Conservation (phyloP, 1,139 yeast genomes). For the Lodderomyces pseudojiufengensis region DNA sequence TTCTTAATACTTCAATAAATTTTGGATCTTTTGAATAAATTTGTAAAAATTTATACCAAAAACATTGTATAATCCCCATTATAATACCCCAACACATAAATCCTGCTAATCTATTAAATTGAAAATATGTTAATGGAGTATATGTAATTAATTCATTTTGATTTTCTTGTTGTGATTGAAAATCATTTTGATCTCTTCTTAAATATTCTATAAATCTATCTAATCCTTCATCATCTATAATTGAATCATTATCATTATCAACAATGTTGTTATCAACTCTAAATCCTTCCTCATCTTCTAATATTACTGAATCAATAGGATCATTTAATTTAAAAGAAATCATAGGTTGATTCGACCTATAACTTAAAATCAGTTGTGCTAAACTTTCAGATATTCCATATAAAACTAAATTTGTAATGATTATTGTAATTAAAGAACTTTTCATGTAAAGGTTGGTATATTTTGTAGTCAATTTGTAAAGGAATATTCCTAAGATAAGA, state of each 20-base stretch:
- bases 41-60: conserved; percentile 85
- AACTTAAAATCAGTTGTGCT: conserved; percentile 68
- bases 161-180: conserved; percentile 10
- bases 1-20: conserved; percentile 74
- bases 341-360: conserved; percentile 21
- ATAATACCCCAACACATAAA: conserved; percentile 87
- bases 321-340: conserved; percentile 22
- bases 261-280: neutral
- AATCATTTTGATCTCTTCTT: conserved; percentile 23
- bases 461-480: conserved; percentile 50
- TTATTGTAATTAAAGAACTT: conserved; percentile 70
- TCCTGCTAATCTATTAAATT: conserved; percentile 69
- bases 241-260: conserved; percentile 20
- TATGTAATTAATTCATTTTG: no score
- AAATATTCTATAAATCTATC: conserved; percentile 37
- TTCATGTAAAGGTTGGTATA: conserved; percentile 64
- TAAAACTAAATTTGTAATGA: conserved; percentile 75
- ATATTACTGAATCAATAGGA: conserved; percentile 1
- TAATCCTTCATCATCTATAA: conserved; percentile 20
- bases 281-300: neutral
- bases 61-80: conserved; percentile 78
- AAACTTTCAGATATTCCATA: conserved; percentile 87
- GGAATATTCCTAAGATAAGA: conserved; percentile 42
- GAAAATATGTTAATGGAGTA: conserved; percentile 41
- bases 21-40: conserved; percentile 80